Evolutionary conservation across 495 filamentous ascomycete species (phyloP), one percentile per base, ranked within the genome.

Genomic region (Aspergillus bertholletiae): DNA sequence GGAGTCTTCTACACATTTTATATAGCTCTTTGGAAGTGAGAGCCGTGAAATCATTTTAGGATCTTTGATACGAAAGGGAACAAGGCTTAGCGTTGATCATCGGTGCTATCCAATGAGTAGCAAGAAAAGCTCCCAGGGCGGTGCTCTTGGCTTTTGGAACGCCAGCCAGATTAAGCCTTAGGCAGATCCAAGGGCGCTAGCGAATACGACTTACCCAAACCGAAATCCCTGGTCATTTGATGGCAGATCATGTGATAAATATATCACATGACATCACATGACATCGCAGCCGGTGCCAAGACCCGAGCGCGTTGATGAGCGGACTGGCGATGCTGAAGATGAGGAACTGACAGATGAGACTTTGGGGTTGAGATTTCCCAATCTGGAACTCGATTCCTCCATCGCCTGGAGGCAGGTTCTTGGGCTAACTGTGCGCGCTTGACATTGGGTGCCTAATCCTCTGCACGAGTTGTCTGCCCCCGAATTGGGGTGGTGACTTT

Each of bases 131-230:
- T 46, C 23, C 18, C 44, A 27, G 27, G 30, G 30, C 30, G 9
- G 30, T 32, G 30, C 30, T 32, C 30, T 32, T 32, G 30, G 30
- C 30, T 32, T 32, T 32, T 32, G 9, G 30, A 32, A 32, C 13
- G 8, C 7, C 30, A 11, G 13, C 13, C 30, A 32, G 30, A 32
- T 51, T 24, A 17, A 39, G 39, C 18, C 48, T 24, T 20, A 23
- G 12, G 20, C 12, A 11, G 11, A 28, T n/a, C n/a, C n/a, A n/a
- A n/a, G n/a, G 18, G n/a, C n/a, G 12, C 13, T 35, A 26, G 21
- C 55, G 55, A 53, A 51, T 62, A 62, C 59, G 59, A 58, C 6
- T n/a, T 28, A 5, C 26, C 58, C 28, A 28, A 47, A 50, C 43
- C 13, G n/a, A 30, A 23, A 7, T 21, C 17, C 34, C 40, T 32